phyloP scores from a whole-genome alignment of 805 yeast genomes.

The Danielia oregonensis region DNA sequence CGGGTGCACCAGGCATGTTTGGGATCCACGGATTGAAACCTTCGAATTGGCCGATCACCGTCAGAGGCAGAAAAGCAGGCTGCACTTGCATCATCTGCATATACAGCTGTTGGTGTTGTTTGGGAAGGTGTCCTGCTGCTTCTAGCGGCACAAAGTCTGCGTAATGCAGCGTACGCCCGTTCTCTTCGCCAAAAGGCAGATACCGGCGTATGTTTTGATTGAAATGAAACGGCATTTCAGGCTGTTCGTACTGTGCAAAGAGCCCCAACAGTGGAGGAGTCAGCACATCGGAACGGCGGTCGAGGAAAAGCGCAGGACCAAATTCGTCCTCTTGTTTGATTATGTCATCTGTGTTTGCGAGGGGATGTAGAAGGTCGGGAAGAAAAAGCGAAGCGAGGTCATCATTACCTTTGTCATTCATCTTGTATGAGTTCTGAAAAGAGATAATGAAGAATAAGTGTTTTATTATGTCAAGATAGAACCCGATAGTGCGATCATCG shows the following conservation, averaged over 20 bases:
- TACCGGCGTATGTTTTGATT: background rate
- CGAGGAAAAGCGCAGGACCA: conserved; percentile 1
- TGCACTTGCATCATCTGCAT: conserved; percentile 5
- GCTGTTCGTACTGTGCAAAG: background rate
- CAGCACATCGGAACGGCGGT: conserved; percentile 3
- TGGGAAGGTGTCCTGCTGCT: conserved; percentile 34
- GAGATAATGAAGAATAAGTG: too few species aligned
- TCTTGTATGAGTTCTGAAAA: conserved; percentile 1
- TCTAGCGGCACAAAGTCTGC: conserved; percentile 25
- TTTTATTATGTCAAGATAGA: too few species aligned
- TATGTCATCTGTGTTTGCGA: conserved; percentile 6
- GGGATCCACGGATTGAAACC: background rate
- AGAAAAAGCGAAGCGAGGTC: conserved; percentile 40
- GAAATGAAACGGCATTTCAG: background rate
- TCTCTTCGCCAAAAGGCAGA: conserved; percentile 7
- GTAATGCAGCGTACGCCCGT: conserved; percentile 24
- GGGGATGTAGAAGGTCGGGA: conserved; percentile 34
- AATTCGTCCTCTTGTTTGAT: conserved; percentile 13
- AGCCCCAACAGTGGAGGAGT: conserved; percentile 1
- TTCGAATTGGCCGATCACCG: conserved; percentile 1
- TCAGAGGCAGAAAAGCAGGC: conserved; percentile 2
- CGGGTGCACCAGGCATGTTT: background rate
- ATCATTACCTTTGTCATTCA: conserved; percentile 24
- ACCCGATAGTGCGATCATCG: too few species aligned
- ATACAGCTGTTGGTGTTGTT: conserved; percentile 31